Conservation (phyloP, 2,329 filamentous ascomycete species). For the Epichloe bromicola region DNA sequence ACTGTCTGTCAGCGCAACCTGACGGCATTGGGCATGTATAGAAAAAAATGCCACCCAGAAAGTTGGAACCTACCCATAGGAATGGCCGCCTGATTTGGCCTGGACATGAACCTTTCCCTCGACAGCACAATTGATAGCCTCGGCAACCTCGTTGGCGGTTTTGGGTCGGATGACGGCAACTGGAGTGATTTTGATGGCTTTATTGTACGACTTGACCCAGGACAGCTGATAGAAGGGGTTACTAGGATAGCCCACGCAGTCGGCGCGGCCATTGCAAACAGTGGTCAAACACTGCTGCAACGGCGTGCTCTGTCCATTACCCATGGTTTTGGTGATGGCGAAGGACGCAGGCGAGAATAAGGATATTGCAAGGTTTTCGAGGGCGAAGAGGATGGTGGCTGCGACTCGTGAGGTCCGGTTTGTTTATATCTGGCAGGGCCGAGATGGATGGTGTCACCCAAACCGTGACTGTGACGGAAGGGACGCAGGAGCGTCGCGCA, state of each 20-base stretch:
- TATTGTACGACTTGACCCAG: slow-evolving; percentile 42
- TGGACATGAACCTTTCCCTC: slow-evolving; percentile 40
- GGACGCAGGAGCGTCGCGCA: neutral
- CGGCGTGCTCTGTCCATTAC: slow-evolving; percentile 26
- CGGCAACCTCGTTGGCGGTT: slow-evolving; percentile 39
- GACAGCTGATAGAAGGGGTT: slow-evolving; percentile 29
- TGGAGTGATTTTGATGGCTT: slow-evolving; percentile 36
- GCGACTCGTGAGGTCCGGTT: neutral
- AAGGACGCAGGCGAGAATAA: neutral
- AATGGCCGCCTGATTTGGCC: slow-evolving; percentile 51
- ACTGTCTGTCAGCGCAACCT: no score
- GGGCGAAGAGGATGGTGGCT: neutral
- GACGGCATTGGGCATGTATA: no score
- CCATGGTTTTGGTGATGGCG: slow-evolving; percentile 21
- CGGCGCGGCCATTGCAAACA: slow-evolving; percentile 30
- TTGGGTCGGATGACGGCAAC: slow-evolving; percentile 42
- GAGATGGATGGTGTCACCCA: neutral
- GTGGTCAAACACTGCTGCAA: slow-evolving; percentile 32
- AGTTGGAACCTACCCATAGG: slow-evolving; percentile 37
- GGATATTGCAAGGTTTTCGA: neutral
- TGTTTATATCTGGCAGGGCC: neutral
- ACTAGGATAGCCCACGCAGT: slow-evolving; percentile 34
- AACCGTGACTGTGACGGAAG: neutral
- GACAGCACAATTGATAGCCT: slow-evolving; percentile 43
- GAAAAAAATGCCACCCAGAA: no score